Base-by-base conservation (phyloP, 2,329 filamentous ascomycete genomes). In the Dactylellina haptotyla region DNA sequence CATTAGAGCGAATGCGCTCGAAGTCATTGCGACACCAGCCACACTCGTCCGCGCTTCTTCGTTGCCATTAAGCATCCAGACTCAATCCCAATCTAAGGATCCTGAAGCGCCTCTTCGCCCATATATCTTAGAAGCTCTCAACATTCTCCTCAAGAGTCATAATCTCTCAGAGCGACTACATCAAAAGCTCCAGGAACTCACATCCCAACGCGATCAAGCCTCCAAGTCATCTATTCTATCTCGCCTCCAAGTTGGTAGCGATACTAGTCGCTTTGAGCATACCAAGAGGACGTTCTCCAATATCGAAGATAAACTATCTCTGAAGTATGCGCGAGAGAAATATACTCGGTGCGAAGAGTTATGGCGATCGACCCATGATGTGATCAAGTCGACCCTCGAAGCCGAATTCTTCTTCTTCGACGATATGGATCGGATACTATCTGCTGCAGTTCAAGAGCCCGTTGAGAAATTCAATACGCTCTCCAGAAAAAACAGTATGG, bases 331-430 rank as follows among this genome's bases (percentile, higher is more conserved):
- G 5, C 69, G 62, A 25, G 69, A 73, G 16, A 53, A 30, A 25
- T 56, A 66, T 20, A 20, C 61, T 6, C 54, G 69, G 4, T 61
- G 61, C 4, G 48, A 66, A n/a, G 59, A 64, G 6, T 56, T 73
- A 5, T 73, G 56, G 53, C 20, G 30, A 2, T 43, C 69, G 6
- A 14, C 41, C 1, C 69, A 65, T 32, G 61, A 61, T 26, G 69
- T 65, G 18, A 59, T 73, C 9, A 61, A 73, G 30, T 18, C 61
- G 1, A 54, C 69, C 1, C 41, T 73, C 8, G 69, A 65, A 16
- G 69, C 69, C 3, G 69, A 73, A 30, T 66, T 73, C 23, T 62
- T 56, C 54, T 73, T 73, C 39, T 73, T 73, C 39, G 69, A 73
- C 37, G 69, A 73, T 32, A 59, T 73, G 54, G 61, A 73, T 12